Conservation (phyloP, 768 basidiomycete genomes). For the Mycena filopes region DNA sequence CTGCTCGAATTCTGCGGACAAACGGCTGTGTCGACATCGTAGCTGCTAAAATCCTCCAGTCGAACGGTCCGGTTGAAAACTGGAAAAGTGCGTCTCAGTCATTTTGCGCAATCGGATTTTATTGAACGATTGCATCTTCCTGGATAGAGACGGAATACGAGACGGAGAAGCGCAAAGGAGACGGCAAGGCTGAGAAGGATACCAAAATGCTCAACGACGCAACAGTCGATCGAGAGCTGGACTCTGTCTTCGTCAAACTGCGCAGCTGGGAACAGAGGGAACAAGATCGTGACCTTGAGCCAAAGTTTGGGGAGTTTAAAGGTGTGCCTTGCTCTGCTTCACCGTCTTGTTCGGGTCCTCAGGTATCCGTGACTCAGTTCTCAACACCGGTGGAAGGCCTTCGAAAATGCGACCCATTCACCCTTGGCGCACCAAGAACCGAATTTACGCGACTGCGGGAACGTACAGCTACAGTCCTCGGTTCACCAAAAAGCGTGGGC, state of each 20-base stretch:
- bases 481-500: constrained; percentile 5
- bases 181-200: background rate
- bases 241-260: background rate
- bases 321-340: background rate
- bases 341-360: too few relatives aligned
- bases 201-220: background rate
- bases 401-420: background rate
- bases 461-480: constrained; percentile 4
- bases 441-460: background rate
- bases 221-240: background rate
- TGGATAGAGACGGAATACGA: background rate
- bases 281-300: background rate
- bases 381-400: background rate
- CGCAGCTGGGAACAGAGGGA: background rate
- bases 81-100: background rate
- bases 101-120: background rate
- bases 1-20: background rate
- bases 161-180: background rate
- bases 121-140: background rate
- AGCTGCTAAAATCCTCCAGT: too few relatives aligned
- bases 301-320: background rate
- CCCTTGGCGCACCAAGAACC: background rate
- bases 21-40: too few relatives aligned
- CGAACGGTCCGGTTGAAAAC: background rate
- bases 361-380: too few relatives aligned